These are phyloP conservation scores for Globisporangium sylvaticum DNA, from an alignment of 352 stramenopile species.

Conservation along the genomic window DNA sequence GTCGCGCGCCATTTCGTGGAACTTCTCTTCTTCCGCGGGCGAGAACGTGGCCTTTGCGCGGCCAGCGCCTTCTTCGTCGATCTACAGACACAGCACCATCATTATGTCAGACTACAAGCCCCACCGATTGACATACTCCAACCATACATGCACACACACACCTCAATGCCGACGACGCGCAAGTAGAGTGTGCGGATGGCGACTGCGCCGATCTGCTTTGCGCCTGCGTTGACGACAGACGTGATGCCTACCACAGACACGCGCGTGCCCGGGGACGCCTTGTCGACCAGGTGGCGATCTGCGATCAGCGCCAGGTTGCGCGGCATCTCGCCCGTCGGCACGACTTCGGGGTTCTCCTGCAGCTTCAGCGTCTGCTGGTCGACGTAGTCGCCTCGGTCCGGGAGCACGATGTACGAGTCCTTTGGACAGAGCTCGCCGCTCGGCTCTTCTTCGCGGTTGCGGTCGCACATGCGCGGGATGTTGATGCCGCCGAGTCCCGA, in stretches of 20 bases:
- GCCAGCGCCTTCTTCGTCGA: slow-evolving; percentile 90
- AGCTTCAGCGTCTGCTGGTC: slow-evolving; percentile 99
- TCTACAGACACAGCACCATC: slow-evolving; percentile 20
- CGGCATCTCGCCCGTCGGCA: slow-evolving; percentile 98
- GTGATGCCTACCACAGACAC: slow-evolving; percentile 96
- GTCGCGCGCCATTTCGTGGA: slow-evolving; percentile 89
- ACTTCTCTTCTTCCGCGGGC: slow-evolving; percentile 96
- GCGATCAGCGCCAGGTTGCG: slow-evolving; percentile 93
- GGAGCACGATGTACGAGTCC: slow-evolving; percentile 93
- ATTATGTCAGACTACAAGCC: background rate
- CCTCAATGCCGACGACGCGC: slow-evolving; percentile 94
- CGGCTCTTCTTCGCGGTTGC: slow-evolving; percentile 50
- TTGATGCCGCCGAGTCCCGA: slow-evolving; percentile 65
- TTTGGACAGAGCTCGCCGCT: slow-evolving; percentile 61
- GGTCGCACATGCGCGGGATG: slow-evolving; percentile 85
- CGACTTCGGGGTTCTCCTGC: slow-evolving; percentile 93
- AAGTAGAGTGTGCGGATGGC: slow-evolving; percentile 94
- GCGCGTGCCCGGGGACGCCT: slow-evolving; percentile 93
- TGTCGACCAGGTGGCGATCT: slow-evolving; percentile 95
- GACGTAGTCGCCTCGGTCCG: slow-evolving; percentile 93
- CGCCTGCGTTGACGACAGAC: slow-evolving; percentile 87
- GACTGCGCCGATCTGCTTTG: slow-evolving; percentile 74
- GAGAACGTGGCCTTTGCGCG: slow-evolving; percentile 92
- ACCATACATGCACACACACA: slow-evolving; percentile 14
- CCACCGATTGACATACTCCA: no score